Conservation (phyloP, 2,329 filamentous ascomycete genomes). For the Fusarium nematophilum region DNA sequence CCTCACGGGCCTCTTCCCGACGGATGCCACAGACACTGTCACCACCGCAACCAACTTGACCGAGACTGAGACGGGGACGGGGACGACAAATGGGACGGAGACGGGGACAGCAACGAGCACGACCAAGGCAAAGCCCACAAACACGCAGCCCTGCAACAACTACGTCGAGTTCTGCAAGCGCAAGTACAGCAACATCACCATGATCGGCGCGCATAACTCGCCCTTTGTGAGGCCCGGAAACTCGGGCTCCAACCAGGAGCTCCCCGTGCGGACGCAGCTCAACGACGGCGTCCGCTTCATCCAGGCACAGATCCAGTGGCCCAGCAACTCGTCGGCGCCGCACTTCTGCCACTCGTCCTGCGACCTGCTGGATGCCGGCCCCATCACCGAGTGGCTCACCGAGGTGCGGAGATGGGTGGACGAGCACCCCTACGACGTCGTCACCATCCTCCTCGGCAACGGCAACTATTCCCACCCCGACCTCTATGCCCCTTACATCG, state of each 20-base stretch:
- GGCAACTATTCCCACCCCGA: slow-evolving; percentile 74
- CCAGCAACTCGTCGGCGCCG: slow-evolving; percentile 59
- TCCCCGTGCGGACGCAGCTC: slow-evolving; percentile 76
- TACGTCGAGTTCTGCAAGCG: slow-evolving; percentile 80
- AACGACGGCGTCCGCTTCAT: slow-evolving; percentile 79
- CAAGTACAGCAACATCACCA: slow-evolving; percentile 84
- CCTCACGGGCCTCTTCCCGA: slow-evolving; percentile 58
- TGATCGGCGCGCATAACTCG: slow-evolving; percentile 83
- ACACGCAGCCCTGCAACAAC: slow-evolving; percentile 84
- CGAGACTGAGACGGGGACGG: slow-evolving; percentile 49
- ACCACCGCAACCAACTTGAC: slow-evolving; percentile 53
- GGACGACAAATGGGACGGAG: slow-evolving; percentile 43
- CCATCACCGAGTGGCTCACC: slow-evolving; percentile 78
- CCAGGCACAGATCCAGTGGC: slow-evolving; percentile 72
- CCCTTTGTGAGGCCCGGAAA: slow-evolving; percentile 79
- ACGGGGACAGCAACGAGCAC: slow-evolving; percentile 53
- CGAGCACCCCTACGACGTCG: slow-evolving; percentile 83
- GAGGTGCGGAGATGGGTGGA: slow-evolving; percentile 79
- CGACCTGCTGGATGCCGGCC: slow-evolving; percentile 82
- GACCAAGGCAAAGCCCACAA: slow-evolving; percentile 60
- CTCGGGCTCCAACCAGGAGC: slow-evolving; percentile 79
- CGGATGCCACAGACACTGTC: slow-evolving; percentile 45
- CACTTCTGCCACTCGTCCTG: slow-evolving; percentile 91
- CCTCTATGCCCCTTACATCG: slow-evolving; percentile 76
- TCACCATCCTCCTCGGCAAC: slow-evolving; percentile 89